Conservation (phyloP, 2,329 filamentous ascomycete species). For the Apiospora marii region DNA sequence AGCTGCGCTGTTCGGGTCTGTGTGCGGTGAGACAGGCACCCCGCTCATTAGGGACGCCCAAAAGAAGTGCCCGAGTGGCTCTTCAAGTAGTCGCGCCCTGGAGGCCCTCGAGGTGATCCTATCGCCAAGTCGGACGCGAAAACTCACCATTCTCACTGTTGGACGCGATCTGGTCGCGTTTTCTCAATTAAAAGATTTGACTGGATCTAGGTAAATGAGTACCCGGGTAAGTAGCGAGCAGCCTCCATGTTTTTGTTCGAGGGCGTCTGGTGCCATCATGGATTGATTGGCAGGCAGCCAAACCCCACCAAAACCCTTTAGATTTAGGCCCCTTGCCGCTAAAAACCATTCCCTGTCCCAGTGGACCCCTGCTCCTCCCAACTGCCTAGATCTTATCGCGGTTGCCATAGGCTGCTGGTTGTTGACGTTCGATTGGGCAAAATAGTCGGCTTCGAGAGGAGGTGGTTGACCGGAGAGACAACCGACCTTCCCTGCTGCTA, state of each 20-base stretch:
- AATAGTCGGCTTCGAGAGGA: not conserved
- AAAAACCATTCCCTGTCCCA: not conserved
- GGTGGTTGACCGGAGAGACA: conserved; percentile 1
- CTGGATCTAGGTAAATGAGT: not conserved
- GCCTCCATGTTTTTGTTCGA: conserved; percentile 14
- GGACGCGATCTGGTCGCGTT: not conserved
- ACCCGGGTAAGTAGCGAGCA: not conserved
- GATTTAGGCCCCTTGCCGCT: conserved; percentile 14
- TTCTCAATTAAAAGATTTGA: conserved; percentile 17
- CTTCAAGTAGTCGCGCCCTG: not conserved
- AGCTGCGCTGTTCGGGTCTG: conserved; percentile 8
- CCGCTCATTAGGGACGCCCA: conserved; percentile 12
- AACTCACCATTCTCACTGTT: conserved; percentile 12
- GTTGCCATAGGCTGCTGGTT: conserved; percentile 23
- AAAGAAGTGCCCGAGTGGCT: not conserved
- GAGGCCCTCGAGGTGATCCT: not conserved
- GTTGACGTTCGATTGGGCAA: conserved; percentile 9
- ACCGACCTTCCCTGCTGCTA: not conserved
- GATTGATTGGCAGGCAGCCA: conserved; percentile 18
- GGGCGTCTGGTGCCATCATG: conserved; percentile 17
- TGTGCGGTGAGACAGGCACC: conserved; percentile 6
- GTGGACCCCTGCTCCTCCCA: conserved; percentile 16
- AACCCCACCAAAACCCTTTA: conserved; percentile 12
- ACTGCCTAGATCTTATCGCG: conserved; percentile 16
- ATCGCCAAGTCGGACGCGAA: conserved; percentile 14